Conservation (phyloP, 129 eudicot genomes). For the Cynara cardunculus region DNA sequence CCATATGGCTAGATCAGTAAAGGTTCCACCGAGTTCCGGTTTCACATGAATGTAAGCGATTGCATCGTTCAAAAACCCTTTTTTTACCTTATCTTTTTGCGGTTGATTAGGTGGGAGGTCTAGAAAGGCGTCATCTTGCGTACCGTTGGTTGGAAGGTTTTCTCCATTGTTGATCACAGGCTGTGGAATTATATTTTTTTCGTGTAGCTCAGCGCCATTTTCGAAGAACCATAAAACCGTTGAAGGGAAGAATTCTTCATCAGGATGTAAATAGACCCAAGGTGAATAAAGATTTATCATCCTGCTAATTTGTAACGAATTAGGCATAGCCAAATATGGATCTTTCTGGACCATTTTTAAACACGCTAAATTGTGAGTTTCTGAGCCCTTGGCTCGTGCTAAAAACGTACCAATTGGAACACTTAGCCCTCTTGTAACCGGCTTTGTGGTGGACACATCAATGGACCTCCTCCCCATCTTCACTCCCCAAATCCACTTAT, state of each 20-base stretch:
- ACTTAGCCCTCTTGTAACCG: constrained; percentile 4
- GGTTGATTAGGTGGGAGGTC: constrained; percentile 31
- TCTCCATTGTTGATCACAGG: constrained; percentile 13
- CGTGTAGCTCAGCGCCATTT: constrained; percentile 32
- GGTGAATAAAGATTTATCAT: constrained; percentile 35
- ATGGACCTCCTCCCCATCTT: not conserved
- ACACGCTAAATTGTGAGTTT: constrained; percentile 1
- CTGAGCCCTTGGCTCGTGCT: not conserved
- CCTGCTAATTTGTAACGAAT: constrained; percentile 8
- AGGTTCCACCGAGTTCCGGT: constrained; percentile 26
- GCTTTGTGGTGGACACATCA: constrained; percentile 19
- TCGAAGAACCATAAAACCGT: constrained; percentile 36
- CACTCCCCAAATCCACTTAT: constrained; percentile 37
- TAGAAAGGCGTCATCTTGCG: constrained; percentile 28
- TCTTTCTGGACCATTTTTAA: constrained; percentile 20
- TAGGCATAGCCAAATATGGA: constrained; percentile 31
- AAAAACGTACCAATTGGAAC: constrained; percentile 36
- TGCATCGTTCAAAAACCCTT: constrained; percentile 22
- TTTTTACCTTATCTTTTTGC: constrained; percentile 18
- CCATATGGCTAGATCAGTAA: constrained; percentile 45
- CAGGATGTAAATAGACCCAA: constrained; percentile 30
- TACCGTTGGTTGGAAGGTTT: constrained; percentile 31
- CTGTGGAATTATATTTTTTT: not conserved
- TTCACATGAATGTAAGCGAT: constrained; percentile 32
- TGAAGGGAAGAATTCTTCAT: constrained; percentile 38